Evolutionary conservation across 2,329 filamentous ascomycete genomes (phyloP).

Genomic region (Bisporella sp.): DNA sequence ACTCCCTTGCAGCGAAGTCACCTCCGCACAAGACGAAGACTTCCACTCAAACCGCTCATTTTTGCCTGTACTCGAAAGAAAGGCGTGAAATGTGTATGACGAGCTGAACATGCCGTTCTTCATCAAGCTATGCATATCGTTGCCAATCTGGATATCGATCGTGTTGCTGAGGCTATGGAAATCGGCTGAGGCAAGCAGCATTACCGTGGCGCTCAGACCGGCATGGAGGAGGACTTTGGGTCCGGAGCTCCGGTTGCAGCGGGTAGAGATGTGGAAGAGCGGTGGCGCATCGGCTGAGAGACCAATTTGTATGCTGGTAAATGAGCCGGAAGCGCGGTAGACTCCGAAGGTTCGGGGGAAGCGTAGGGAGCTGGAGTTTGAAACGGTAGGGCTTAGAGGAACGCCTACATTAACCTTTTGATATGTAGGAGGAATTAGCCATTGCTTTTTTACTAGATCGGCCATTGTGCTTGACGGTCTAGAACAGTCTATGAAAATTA

Average conservation of each 20-base stretch:
- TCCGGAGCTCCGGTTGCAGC: constrained; percentile 5
- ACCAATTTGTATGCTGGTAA: background rate
- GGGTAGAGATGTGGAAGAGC: constrained; percentile 14
- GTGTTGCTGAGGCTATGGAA: constrained; percentile 12
- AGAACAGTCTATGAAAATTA: too few relatives aligned
- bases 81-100: background rate
- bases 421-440: too few relatives aligned
- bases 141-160: constrained; percentile 9
- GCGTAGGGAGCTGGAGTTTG: too few relatives aligned
- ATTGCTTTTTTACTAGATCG: too few relatives aligned
- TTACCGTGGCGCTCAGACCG: background rate
- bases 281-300: constrained; percentile 7
- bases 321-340: too few relatives aligned
- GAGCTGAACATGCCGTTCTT: background rate
- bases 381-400: too few relatives aligned
- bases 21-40: constrained; percentile 8
- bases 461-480: too few relatives aligned
- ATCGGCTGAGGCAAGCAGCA: constrained; percentile 14
- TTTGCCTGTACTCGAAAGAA: too few relatives aligned
- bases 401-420: too few relatives aligned
- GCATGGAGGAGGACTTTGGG: constrained; percentile 12
- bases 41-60: constrained; percentile 16
- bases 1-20: constrained; percentile 7
- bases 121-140: background rate
- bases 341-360: too few relatives aligned